phyloP scores from a whole-genome alignment of 192 early-diverging fungal genomes.

The Coemansia sp. region DNA sequence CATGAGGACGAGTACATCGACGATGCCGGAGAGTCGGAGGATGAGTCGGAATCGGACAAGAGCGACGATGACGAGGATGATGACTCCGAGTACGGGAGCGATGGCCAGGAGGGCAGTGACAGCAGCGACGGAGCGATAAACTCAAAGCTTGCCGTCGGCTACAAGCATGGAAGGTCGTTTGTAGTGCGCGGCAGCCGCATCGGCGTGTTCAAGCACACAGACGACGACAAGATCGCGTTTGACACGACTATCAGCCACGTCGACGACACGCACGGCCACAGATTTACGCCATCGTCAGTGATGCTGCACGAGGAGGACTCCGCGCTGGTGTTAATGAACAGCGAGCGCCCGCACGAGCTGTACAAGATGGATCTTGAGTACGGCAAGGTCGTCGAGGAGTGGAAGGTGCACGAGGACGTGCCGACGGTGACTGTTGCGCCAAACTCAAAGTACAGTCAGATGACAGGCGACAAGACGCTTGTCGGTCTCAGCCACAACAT shows the following conservation, averaged over 20 bases:
- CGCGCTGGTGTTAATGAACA: slow-evolving; percentile 75
- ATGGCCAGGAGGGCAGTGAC: slow-evolving; percentile 10
- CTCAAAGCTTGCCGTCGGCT: slow-evolving; percentile 81
- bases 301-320: slow-evolving; percentile 90
- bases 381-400: slow-evolving; percentile 94
- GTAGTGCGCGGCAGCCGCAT: slow-evolving; percentile 88
- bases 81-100: slow-evolving; percentile 41
- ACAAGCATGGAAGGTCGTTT: slow-evolving; percentile 86
- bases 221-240: slow-evolving; percentile 74
- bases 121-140: slow-evolving; percentile 57
- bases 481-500: slow-evolving; percentile 82
- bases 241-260: slow-evolving; percentile 81
- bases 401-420: slow-evolving; percentile 80
- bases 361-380: slow-evolving; percentile 91
- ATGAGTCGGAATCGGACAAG: slow-evolving; percentile 46
- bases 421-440: slow-evolving; percentile 71
- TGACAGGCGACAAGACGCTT: slow-evolving; percentile 73
- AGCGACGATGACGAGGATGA: slow-evolving; percentile 20
- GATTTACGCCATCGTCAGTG: slow-evolving; percentile 73
- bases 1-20: slow-evolving; percentile 3
- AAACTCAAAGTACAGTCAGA: slow-evolving; percentile 76
- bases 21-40: slow-evolving; percentile 17
- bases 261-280: slow-evolving; percentile 58
- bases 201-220: slow-evolving; percentile 83
- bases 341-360: slow-evolving; percentile 68